These are phyloP conservation scores for Mycena amicta DNA, from an alignment of 768 basidiomycete species.

Conservation along the genomic window DNA sequence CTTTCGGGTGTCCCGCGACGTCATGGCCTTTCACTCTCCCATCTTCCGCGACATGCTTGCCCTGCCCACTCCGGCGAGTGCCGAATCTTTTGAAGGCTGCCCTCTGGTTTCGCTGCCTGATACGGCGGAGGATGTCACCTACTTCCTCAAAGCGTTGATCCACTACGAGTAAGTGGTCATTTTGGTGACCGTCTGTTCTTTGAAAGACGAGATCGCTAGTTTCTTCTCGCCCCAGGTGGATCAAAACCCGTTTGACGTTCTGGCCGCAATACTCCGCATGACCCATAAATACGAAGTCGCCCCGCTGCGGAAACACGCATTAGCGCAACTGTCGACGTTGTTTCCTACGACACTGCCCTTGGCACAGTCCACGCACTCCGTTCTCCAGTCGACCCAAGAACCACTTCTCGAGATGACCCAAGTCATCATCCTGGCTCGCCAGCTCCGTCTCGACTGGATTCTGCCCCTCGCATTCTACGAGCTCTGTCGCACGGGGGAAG, in stretches of 20 bases:
- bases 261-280: not conserved
- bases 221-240: not conserved
- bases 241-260: not conserved
- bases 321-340: not conserved
- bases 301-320: not conserved
- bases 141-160: not conserved
- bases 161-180: not conserved
- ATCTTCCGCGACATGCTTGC: not conserved
- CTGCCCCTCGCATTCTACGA: not conserved
- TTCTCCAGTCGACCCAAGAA: not conserved
- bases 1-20: not conserved
- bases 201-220: not conserved
- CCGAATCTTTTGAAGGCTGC: not conserved
- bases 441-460: not conserved
- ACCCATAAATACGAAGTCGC: not conserved
- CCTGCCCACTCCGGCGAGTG: not conserved
- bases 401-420: not conserved
- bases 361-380: not conserved
- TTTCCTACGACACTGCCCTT: not conserved
- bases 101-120: not conserved
- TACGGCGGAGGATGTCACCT: not conserved
- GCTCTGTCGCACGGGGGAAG: not conserved
- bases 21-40: not conserved
- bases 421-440: not conserved
- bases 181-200: not conserved